Evolutionary conservation across 371 early-diverging fungal genomes (phyloP).

Genomic region (Chytridiales sp.): DNA sequence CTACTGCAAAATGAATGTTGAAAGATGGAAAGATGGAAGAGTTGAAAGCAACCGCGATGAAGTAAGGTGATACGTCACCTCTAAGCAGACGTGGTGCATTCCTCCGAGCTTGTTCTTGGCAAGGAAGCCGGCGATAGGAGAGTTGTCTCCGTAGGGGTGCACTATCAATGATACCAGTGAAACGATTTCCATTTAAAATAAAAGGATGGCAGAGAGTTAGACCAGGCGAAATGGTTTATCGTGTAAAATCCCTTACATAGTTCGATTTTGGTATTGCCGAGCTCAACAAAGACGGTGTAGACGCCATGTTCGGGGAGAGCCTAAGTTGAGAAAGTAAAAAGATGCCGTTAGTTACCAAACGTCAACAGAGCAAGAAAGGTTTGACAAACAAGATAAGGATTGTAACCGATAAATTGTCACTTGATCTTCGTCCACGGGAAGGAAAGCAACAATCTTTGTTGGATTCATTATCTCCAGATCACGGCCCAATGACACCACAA

Average conservation of each 20-base stretch:
- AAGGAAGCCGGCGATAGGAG: slow-evolving; percentile 73
- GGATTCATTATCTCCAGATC: no score
- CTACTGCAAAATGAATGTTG: slow-evolving; percentile 10
- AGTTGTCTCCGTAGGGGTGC: slow-evolving; percentile 68
- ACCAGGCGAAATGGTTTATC: background rate
- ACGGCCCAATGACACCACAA: no score
- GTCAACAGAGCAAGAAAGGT: no score
- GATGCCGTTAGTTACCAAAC: no score
- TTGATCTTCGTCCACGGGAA: no score
- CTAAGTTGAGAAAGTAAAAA: no score
- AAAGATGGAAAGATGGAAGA: background rate
- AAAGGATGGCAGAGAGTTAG: background rate
- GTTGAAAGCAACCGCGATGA: background rate
- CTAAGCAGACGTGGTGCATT: slow-evolving; percentile 78
- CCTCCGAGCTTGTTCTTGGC: slow-evolving; percentile 74
- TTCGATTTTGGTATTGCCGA: slow-evolving; percentile 82
- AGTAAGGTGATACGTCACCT: slow-evolving; percentile 37
- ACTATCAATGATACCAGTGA: slow-evolving; percentile 34
- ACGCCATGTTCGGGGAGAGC: slow-evolving; percentile 80
- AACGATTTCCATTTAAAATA: background rate
- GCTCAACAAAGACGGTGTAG: slow-evolving; percentile 74
- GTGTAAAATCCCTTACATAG: slow-evolving; percentile 38
- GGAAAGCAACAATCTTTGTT: no score
- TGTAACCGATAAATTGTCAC: no score
- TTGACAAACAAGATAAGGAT: no score